Conservation (phyloP, 106 monocot genomes). For the Narthecium ossifragum region DNA sequence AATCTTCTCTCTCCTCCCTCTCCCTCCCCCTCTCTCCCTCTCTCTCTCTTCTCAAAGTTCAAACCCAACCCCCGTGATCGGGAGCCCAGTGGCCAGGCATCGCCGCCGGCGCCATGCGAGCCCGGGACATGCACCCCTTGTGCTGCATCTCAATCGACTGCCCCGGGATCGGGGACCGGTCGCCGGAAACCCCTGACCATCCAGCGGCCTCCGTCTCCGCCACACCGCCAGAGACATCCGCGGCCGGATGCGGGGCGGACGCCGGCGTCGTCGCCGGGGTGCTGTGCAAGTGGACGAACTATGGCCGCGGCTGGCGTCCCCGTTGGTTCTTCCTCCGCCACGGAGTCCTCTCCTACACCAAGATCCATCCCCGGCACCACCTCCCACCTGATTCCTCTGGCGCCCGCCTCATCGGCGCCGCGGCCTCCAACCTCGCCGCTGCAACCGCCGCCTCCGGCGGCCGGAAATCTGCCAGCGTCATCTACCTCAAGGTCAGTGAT, state of each 20-base stretch:
- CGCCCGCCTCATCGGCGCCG: neutral
- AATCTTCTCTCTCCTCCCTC: no score
- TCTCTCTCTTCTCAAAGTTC: no score
- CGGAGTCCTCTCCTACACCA: constrained; percentile 7
- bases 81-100: no score
- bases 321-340: constrained; percentile 13
- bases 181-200: neutral
- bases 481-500: neutral
- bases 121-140: constrained; percentile 6
- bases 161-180: neutral
- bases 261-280: neutral
- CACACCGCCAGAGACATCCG: neutral
- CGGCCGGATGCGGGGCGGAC: neutral
- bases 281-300: constrained; percentile 11
- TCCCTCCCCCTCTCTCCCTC: no score
- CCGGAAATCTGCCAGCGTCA: neutral
- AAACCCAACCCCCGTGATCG: no score
- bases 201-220: constrained; percentile 1
- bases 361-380: neutral
- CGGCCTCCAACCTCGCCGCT: neutral
- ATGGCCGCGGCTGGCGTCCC: constrained; percentile 5
- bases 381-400: neutral
- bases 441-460: neutral
- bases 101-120: no score
- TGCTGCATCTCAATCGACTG: constrained; percentile 7